Conservation (phyloP, 768 basidiomycete species). For the Suillus decipiens region DNA sequence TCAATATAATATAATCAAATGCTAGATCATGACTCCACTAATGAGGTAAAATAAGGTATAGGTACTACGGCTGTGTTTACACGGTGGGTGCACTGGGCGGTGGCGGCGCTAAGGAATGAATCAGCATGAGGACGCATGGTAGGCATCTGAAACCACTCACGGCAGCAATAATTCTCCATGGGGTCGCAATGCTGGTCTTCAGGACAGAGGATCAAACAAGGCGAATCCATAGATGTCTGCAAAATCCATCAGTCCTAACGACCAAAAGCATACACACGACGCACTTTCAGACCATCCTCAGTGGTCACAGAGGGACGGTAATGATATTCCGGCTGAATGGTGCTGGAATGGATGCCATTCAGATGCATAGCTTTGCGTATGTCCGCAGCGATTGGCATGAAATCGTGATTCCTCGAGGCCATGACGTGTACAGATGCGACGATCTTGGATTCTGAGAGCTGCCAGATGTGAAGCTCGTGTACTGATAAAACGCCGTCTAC, state of each 20-base stretch:
- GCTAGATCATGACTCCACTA: background rate
- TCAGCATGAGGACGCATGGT: background rate
- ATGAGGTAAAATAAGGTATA: background rate
- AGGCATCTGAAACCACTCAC: conserved; percentile 45
- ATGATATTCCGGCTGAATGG: conserved; percentile 89
- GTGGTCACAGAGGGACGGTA: conserved; percentile 32
- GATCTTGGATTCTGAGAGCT: conserved; percentile 91
- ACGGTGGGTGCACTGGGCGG: conserved; percentile 14
- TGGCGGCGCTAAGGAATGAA: conserved; percentile 45
- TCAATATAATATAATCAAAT: background rate
- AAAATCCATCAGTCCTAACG: conserved; percentile 2
- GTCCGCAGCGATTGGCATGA: conserved; percentile 85
- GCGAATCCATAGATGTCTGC: conserved; percentile 53
- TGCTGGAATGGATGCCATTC: conserved; percentile 92
- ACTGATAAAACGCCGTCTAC: conserved; percentile 83
- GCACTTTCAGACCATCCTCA: conserved; percentile 54
- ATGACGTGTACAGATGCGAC: conserved; percentile 96
- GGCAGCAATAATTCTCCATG: conserved; percentile 75
- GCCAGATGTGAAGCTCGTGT: conserved; percentile 98
- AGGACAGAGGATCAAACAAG: conserved; percentile 80
- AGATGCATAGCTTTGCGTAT: conserved; percentile 86
- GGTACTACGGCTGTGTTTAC: background rate
- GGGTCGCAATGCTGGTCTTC: conserved; percentile 67
- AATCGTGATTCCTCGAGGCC: conserved; percentile 78
- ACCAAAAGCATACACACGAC: conserved; percentile 15